phyloP scores from a whole-genome alignment of 2,329 filamentous ascomycete genomes.

The Scytalidium sp. region DNA sequence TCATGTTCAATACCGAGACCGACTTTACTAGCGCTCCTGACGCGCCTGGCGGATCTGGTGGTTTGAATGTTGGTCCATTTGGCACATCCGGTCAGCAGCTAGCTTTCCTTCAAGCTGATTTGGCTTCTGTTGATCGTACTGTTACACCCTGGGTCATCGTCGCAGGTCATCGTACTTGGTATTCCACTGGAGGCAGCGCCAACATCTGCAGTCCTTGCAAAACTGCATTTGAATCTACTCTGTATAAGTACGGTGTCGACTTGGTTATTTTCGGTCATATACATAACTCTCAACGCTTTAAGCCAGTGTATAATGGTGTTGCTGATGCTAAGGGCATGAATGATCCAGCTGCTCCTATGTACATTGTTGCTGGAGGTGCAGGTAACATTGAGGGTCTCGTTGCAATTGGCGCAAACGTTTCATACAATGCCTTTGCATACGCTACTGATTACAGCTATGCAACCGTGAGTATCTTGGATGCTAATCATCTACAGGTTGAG shows the following conservation, averaged over 20 bases:
- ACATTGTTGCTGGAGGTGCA: conserved; percentile 26
- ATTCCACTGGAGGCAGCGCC: conserved; percentile 10
- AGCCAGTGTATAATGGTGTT: conserved; percentile 13
- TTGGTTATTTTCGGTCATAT: conserved; percentile 43
- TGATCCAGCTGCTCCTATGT: conserved; percentile 23
- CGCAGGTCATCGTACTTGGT: conserved; percentile 24
- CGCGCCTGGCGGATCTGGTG: conserved; percentile 41
- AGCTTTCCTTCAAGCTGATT: conserved; percentile 38
- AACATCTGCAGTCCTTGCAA: conserved; percentile 34
- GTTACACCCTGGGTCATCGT: conserved; percentile 24
- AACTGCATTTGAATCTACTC: conserved; percentile 42
- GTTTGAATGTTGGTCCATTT: conserved; percentile 42
- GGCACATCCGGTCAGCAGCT: conserved; percentile 40
- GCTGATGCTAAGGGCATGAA: conserved; percentile 16
- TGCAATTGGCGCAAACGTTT: conserved; percentile 36
- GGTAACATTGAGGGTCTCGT: conserved; percentile 31
- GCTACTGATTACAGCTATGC: conserved; percentile 51
- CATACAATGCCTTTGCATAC: conserved; percentile 46
- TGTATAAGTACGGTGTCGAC: conserved; percentile 44
- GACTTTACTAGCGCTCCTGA: conserved; percentile 48
- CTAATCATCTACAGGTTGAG: conserved; percentile 43
- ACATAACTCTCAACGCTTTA: conserved; percentile 40
- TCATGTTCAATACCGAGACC: conserved; percentile 56
- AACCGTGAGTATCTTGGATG: conserved; percentile 43
- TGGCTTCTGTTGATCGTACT: conserved; percentile 22